These are phyloP conservation scores for Puccinia polysora DNA, from an alignment of 1,284 basidiomycete genomes.

Conservation along the genomic window DNA sequence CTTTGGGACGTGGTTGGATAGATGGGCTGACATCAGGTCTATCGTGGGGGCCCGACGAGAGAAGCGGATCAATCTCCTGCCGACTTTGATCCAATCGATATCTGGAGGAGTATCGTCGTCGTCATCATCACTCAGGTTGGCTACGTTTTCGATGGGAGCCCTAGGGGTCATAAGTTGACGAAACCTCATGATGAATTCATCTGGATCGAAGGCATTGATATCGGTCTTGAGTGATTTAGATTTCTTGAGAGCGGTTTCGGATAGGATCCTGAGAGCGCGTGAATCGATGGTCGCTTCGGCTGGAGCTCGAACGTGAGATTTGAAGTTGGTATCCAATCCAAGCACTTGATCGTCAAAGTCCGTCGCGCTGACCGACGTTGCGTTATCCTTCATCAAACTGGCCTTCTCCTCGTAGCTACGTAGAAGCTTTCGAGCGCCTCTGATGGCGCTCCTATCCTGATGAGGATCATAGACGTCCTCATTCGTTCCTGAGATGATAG, in stretches of 20 bases:
- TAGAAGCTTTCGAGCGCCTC: slow-evolving; percentile 1
- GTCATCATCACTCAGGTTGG: slow-evolving; percentile 54
- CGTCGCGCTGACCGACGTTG: neutral
- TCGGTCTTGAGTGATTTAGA: slow-evolving; percentile 79
- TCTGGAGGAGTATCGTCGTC: slow-evolving; percentile 47
- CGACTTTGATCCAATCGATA: slow-evolving; percentile 35
- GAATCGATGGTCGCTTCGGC: slow-evolving; percentile 51
- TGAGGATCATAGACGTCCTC: slow-evolving; percentile 4
- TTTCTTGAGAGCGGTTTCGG: slow-evolving; percentile 59
- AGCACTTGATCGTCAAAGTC: slow-evolving; percentile 13
- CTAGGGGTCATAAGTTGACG: slow-evolving; percentile 67
- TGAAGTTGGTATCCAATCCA: slow-evolving; percentile 15
- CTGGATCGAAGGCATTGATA: slow-evolving; percentile 71
- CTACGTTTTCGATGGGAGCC: slow-evolving; percentile 50
- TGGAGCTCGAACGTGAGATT: slow-evolving; percentile 45
- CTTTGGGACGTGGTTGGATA: neutral
- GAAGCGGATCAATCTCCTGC: slow-evolving; percentile 24
- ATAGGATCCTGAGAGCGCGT: slow-evolving; percentile 47
- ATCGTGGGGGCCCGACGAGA: slow-evolving; percentile 31
- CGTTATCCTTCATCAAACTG: slow-evolving; percentile 16
- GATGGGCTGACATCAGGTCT: slow-evolving; percentile 27
- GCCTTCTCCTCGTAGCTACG: slow-evolving; percentile 19
- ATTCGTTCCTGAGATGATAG: slow-evolving; percentile 4
- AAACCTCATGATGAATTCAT: slow-evolving; percentile 71
- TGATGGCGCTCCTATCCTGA: neutral